These are phyloP conservation scores for Alternaria gaisen DNA, from an alignment of 2,329 filamentous ascomycete genomes.

Conservation along the genomic window DNA sequence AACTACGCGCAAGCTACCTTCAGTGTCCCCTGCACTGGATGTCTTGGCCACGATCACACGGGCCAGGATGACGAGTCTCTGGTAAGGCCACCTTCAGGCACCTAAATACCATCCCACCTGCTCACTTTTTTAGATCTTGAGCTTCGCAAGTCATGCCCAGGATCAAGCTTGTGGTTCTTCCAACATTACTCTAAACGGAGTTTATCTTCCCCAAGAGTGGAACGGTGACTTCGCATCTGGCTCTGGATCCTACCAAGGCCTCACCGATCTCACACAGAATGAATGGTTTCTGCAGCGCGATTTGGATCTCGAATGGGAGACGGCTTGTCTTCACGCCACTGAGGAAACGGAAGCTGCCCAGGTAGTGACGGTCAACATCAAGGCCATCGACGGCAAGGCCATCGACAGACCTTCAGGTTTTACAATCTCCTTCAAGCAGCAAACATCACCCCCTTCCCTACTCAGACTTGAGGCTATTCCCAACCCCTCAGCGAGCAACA, in stretches of 20 bases:
- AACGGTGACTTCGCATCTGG: slow-evolving; percentile 49
- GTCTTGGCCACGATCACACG: slow-evolving; percentile 52
- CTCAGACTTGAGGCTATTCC: slow-evolving; percentile 48
- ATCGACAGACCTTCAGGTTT: slow-evolving; percentile 48
- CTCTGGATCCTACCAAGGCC: slow-evolving; percentile 42
- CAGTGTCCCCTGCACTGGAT: slow-evolving; percentile 53
- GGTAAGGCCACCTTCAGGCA: slow-evolving; percentile 51
- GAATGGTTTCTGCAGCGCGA: slow-evolving; percentile 46
- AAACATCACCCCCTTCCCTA: slow-evolving; percentile 46
- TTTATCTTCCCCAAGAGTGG: slow-evolving; percentile 51
- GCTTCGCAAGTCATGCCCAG: slow-evolving; percentile 51
- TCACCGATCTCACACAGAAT: slow-evolving; percentile 44
- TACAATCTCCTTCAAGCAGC: slow-evolving; percentile 53
- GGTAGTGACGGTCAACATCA: slow-evolving; percentile 52
- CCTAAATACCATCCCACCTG: slow-evolving; percentile 31
- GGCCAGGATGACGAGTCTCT: slow-evolving; percentile 53
- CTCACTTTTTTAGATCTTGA: slow-evolving; percentile 53
- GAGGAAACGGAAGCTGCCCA: slow-evolving; percentile 45
- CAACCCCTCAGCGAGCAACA: slow-evolving; percentile 39
- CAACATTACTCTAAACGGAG: slow-evolving; percentile 55
- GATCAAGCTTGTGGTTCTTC: slow-evolving; percentile 50
- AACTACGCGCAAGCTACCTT: slow-evolving; percentile 54
- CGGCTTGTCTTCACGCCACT: slow-evolving; percentile 49
- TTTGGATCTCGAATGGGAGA: slow-evolving; percentile 51
- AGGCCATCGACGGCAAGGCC: slow-evolving; percentile 48